Evolutionary conservation across 2,329 filamentous ascomycete genomes (phyloP), one percentile per base, ranked within the genome.

Genomic region (Aspergillus aculeatinus): DNA sequence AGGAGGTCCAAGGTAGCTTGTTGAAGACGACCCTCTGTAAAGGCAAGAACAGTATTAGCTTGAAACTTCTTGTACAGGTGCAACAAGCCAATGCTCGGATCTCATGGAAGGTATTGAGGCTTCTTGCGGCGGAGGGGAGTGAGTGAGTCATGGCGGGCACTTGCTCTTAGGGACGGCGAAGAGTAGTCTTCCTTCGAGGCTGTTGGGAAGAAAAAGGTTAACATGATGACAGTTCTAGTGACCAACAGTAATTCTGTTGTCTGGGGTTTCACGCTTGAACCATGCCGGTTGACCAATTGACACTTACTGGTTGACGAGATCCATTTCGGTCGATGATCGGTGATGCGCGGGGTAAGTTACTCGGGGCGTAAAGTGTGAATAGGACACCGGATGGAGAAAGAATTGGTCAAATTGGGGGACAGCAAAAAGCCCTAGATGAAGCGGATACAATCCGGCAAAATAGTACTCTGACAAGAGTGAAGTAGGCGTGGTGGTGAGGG

Each of bases 151-250:
- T 42, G 51, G 62, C 55, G 64, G 55, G 54, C 58, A 87, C 90
- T 82, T 81, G 93, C 92, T 99, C 82, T 99, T 99, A 62, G 95
- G 95, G n/a, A 99, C 91, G 63, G 95, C 95, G 75, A 99, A 97
- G 64, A 98, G 86, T 59, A 98, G 85, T 67, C 95, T 90, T 73
- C 94, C 93, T 83, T 95, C 92, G 74, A 97, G 85, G 81, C 92
- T 96, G 67, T 68, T 69, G 10, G 58, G 73, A 58, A 21, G 69
- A 58, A 19, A 69, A 59, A 73, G 77, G 71, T 76, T 74, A 65
- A 63, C 61, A 50, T 59, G 59, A 61, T 59, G 58, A 60, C 29
- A 14, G 29, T 54, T 14, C 25, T 39, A 31, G 49, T 29, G 16
- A 3, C 3, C 27, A 33, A 23, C 4, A 5, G 23, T 19, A 33